Base-by-base conservation (phyloP, 352 stramenopile species). In the Phytophthora multivora region DNA sequence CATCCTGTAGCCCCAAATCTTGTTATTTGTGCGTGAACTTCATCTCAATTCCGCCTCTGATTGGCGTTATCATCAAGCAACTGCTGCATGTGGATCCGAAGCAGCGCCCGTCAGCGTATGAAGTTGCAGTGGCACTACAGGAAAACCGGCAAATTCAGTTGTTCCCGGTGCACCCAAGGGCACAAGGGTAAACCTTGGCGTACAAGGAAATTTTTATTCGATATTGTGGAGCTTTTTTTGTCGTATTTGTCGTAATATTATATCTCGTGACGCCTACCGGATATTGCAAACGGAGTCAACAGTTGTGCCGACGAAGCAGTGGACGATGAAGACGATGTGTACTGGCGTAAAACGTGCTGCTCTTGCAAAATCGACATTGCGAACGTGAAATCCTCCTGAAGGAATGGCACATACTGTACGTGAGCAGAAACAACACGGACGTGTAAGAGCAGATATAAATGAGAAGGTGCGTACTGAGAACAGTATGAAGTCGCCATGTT, bases 1-100 rank as follows among this genome's bases (percentile, higher is more conserved):
- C 72, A 10, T 73, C 53, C 15, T 93, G 83, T 63, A 77, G 76
- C 35, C 65, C 69, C 12, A 73, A 73, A 25, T 59, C 67, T 35
- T 95, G 87, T 47, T 71, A 86, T 56, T 64, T 93, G 11, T 95
- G 87, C 60, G 45, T 80, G 23, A 91, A 95, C 59, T 90, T 93
- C 45, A 90, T 95, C 21, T 71, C 77, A 35, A 91, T 95, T 42
- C 85, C 87, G 15, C 81, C 81, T 16, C 65, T 93, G 2, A 83
- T 91, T 13, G 81, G 82, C 9, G 80, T 76, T 9, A 86, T 91
- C 49, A 88, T 94, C 64, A 89, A 92, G 66, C 69, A 86, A 51
- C 64, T 94, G 56, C 76, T 94, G 21, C 81, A 92, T 52, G 61
- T 86, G 45, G 81, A 94, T 30, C 85, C 85, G 26, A 70, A 77